Evolutionary conservation across 2,329 filamentous ascomycete genomes (phyloP), one percentile per base, ranked within the genome.

Genomic region (Cylindrodendrum hubeiense): DNA sequence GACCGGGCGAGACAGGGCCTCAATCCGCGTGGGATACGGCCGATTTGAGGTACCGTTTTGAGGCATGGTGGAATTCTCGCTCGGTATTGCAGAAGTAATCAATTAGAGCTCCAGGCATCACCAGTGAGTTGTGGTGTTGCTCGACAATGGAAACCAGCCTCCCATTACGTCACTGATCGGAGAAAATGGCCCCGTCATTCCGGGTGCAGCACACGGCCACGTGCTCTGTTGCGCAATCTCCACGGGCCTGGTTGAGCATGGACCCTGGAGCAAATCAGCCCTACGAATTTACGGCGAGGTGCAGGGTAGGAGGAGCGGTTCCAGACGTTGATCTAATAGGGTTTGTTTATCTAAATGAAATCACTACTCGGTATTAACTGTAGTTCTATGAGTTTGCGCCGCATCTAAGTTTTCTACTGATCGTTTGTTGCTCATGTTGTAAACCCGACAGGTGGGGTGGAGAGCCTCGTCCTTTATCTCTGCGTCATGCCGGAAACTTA

Each of bases 1-100:
- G 5, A 82, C 53, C 6, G 74, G 70, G 3, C 67, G 67, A 19
- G 62, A 55, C 47, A 74, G 58, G n/a, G 66, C 53, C 47, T 71
- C 69, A 12, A 65, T 57, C 50, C 69, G 60, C 10, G 64, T 63
- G 21, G 67, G 66, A 51, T 65, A 56, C 3, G 43, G 62, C 30
- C 63, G 66, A 8, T 60, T 41, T 5, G 65, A 60, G 43, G 53
- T 34, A 33, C 41, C 53, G 39, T 63, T 66, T 28, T 28, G 26
- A 33, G 74, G 63, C 73, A 76, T 76, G 15, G 30, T 65, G 8
- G 17, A n/a, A 21, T 22, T 39, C 22, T 50, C 26, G 17, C 24
- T 46, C 39, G 46, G 7, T 39, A n/a, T 37, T 63, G 39, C 13
- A 28, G 21, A 22, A n/a, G 24, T 17, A 44, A 52, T 13, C 33